Evolutionary conservation across 2,329 filamentous ascomycete genomes (phyloP), one percentile per base, ranked within the genome.

Genomic region (Metarhizium sp.): DNA sequence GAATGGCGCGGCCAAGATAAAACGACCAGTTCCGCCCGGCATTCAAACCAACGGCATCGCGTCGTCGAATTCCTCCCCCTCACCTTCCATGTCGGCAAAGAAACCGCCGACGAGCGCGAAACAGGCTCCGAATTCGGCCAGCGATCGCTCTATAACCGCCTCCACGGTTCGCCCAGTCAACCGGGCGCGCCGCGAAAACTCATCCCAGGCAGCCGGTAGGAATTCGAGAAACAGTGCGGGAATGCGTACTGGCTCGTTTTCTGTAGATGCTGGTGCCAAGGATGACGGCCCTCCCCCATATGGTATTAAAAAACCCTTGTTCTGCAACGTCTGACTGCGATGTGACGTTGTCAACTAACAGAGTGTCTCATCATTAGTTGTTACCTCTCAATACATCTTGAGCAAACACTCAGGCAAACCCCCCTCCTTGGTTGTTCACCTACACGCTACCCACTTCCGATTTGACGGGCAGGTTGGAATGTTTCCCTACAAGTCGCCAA

Each of bases 391-490:
- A 14, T 89, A 94, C 64, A 90, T 97, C 50, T 77, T 97, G n/a
- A 85, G 82, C 63, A 95, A 92, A 71, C 91, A 87, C 71, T 78
- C 78, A 72, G 65, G 90, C 77, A 78, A 78, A 52, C 82, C 86
- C 8, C 92, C 94, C 0, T 97, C 92, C 4, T 76, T 99, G 29
- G 84, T 92, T 52, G 77, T 99, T 29, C 92, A 96, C 68, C 76
- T 99, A 36, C 86, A 96, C 67, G 79, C 85, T 10, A 90, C 82
- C 4, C 87, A 96, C 71, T 97, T 96, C 67, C 84, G 88, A 56
- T 95, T 99, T 72, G 92, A 97, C 63, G 85, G 91, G 64, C 92
- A 96, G 71, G 91, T 96, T 69, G 89, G 92, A 65, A 92, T 88
- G 67, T 96, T 96, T 64, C 80, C 83, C 5, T 97, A 97, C 71